Conservation (phyloP, 805 yeast genomes). For the Sugiyamaella mastotermitis region DNA sequence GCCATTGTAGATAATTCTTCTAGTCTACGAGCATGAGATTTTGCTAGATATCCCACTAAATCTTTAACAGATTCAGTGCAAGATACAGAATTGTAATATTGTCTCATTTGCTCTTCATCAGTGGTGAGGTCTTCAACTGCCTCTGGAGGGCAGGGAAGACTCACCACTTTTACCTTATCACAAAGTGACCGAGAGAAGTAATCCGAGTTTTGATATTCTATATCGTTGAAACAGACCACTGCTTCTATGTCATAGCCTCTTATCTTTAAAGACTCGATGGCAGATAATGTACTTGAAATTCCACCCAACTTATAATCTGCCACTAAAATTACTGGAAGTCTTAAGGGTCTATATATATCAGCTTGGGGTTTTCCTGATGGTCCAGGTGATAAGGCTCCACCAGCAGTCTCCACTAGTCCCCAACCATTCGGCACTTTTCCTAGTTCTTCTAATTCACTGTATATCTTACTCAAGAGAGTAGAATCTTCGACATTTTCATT, state of each 20-base stretch:
- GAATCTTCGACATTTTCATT: no score
- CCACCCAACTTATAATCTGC: conserved; percentile 22
- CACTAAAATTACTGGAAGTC: conserved; percentile 19
- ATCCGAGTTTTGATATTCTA: conserved; percentile 12
- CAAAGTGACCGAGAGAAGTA: conserved; percentile 15
- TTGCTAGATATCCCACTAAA: conserved; percentile 8
- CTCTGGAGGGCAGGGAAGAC: conserved; percentile 15
- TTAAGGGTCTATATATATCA: conserved; percentile 18
- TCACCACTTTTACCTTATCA: conserved; percentile 9
- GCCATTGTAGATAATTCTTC: conserved; percentile 11
- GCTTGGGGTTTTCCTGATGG: conserved; percentile 19
- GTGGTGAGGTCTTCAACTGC: conserved; percentile 1
- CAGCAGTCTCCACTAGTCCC: conserved; percentile 22
- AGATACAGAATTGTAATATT: conserved; percentile 12
- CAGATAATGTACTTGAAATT: conserved; percentile 18
- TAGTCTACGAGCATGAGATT: conserved; percentile 9
- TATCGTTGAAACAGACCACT: conserved; percentile 14
- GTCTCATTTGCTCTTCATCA: conserved; percentile 13
- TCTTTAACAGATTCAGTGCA: conserved; percentile 1
- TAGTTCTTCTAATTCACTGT: conserved; percentile 2
- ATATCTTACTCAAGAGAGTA: no score
- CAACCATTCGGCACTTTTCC: conserved; percentile 2
- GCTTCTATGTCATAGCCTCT: conserved; percentile 21
- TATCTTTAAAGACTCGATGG: conserved; percentile 18
- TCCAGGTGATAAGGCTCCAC: conserved; percentile 21